phyloP scores from a whole-genome alignment of 2,329 filamentous ascomycete species.

The Nemania sp. region DNA sequence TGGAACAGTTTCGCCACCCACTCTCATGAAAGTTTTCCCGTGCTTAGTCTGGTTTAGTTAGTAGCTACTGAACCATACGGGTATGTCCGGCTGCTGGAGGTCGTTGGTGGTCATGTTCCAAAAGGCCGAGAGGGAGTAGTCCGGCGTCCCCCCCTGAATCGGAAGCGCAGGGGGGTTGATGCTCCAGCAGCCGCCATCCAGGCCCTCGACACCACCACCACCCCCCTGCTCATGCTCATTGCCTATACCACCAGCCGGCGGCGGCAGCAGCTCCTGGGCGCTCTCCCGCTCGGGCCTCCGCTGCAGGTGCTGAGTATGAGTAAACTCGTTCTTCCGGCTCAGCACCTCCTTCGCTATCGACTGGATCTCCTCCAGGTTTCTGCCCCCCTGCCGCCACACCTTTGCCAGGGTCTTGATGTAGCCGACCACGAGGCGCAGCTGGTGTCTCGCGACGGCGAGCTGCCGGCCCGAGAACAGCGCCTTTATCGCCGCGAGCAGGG shows the following conservation, averaged over 20 bases:
- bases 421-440: constrained; percentile 26
- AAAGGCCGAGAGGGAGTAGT: constrained; percentile 8
- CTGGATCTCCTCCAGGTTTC: constrained; percentile 27
- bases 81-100: constrained; percentile 23
- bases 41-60: neutral
- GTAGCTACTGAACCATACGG: constrained; percentile 25
- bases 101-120: constrained; percentile 22
- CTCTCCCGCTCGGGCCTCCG: neutral
- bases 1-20: neutral
- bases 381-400: constrained; percentile 26
- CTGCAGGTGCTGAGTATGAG: no score
- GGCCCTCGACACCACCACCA: no score
- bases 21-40: neutral
- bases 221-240: no score
- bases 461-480: constrained; percentile 22
- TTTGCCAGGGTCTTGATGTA: constrained; percentile 22
- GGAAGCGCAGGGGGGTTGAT: neutral
- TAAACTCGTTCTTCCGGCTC: constrained; percentile 5
- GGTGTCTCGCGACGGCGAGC: constrained; percentile 24
- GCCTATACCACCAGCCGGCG: no score
- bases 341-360: constrained; percentile 26
- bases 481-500: constrained; percentile 23
- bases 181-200: no score
- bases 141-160: constrained; percentile 11
- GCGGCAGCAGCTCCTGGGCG: neutral